Conservation (phyloP, 371 early-diverging fungal genomes). For the Capniomyces stellatus region DNA sequence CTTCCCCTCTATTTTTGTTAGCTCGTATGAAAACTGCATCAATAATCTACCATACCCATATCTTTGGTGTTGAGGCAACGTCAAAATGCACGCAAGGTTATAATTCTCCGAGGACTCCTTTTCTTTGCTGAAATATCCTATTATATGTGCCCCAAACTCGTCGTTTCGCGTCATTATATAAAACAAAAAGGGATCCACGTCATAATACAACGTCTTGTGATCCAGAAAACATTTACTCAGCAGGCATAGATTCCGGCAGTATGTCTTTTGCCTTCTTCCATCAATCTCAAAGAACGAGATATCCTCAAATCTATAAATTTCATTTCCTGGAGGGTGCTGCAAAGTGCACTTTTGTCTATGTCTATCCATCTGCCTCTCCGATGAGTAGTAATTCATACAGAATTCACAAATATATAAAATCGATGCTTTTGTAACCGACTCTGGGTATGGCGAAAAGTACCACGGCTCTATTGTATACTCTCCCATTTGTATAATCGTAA, state of each 20-base stretch:
- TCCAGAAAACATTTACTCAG: constrained; percentile 95
- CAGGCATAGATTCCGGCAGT: constrained; percentile 79
- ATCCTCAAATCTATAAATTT: constrained; percentile 66
- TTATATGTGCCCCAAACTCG: constrained; percentile 69
- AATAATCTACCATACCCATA: constrained; percentile 95
- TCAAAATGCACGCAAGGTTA: constrained; percentile 99
- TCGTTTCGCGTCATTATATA: constrained; percentile 83
- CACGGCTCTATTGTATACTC: constrained; percentile 87
- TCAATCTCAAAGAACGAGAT: constrained; percentile 88
- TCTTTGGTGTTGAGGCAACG: constrained; percentile 96
- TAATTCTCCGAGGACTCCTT: constrained; percentile 89
- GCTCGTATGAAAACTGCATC: constrained; percentile 94
- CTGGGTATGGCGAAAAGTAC: constrained; percentile 96
- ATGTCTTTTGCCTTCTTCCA: constrained; percentile 70
- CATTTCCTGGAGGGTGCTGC: constrained; percentile 86
- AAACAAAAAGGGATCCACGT: constrained; percentile 97
- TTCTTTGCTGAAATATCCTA: constrained; percentile 99
- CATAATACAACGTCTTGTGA: constrained; percentile 99
- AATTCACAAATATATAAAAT: constrained; percentile 86
- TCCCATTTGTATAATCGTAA: constrained; percentile 86
- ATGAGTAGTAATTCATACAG: constrained; percentile 67
- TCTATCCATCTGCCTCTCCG: constrained; percentile 38
- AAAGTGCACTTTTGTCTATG: constrained; percentile 66
- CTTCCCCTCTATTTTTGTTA: constrained; percentile 88
- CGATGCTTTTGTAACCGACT: constrained; percentile 48